These are phyloP conservation scores for Simplicillium sp. DNA, from an alignment of 2,329 filamentous ascomycete genomes.

Conservation along the genomic window DNA sequence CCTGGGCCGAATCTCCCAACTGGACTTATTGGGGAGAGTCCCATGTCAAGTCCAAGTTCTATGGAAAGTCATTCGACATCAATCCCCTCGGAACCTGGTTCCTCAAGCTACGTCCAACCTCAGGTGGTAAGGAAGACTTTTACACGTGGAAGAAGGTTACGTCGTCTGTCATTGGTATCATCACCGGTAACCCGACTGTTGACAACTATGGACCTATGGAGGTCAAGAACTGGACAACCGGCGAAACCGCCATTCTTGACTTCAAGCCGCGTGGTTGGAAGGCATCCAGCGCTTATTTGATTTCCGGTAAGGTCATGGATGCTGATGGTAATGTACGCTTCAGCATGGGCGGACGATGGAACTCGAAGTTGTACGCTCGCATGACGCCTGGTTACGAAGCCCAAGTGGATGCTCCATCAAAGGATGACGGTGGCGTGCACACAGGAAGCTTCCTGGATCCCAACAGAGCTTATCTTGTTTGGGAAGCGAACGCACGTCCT, in stretches of 20 bases:
- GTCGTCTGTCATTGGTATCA: slow-evolving; percentile 94
- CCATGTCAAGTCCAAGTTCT: slow-evolving; percentile 91
- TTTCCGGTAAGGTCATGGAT: slow-evolving; percentile 78
- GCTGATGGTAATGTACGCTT: slow-evolving; percentile 70
- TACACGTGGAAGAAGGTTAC: slow-evolving; percentile 99
- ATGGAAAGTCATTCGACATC: slow-evolving; percentile 95
- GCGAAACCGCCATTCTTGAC: neutral
- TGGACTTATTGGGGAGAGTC: slow-evolving; percentile 99
- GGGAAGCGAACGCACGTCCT: slow-evolving; percentile 79
- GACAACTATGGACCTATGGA: slow-evolving; percentile 98
- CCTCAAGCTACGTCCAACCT: slow-evolving; percentile 66
- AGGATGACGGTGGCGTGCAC: slow-evolving; percentile 29
- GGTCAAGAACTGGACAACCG: slow-evolving; percentile 70
- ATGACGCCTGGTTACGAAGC: slow-evolving; percentile 86
- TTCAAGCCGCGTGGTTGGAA: slow-evolving; percentile 94
- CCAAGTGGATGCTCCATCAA: slow-evolving; percentile 48
- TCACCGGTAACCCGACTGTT: slow-evolving; percentile 91
- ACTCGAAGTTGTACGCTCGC: slow-evolving; percentile 91
- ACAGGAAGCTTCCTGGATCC: slow-evolving; percentile 51
- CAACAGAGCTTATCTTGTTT: slow-evolving; percentile 77
- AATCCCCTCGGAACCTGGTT: slow-evolving; percentile 98
- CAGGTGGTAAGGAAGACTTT: slow-evolving; percentile 70
- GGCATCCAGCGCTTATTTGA: slow-evolving; percentile 80
- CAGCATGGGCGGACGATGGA: slow-evolving; percentile 91
- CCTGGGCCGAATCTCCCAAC: slow-evolving; percentile 81